Evolutionary conservation across 192 early-diverging fungal species (phyloP).

Genomic region (Pecoramyces ruminantium): DNA sequence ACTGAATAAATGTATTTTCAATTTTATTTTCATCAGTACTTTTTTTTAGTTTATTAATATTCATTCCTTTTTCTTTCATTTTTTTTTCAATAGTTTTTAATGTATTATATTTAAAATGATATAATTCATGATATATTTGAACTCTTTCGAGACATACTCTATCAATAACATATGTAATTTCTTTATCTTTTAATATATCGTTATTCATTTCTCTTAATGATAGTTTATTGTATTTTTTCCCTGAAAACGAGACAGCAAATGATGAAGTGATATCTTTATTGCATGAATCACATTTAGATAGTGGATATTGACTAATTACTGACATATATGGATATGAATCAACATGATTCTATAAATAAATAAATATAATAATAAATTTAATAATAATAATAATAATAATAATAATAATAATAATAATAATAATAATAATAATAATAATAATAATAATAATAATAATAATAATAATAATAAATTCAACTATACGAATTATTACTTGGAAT

Average conservation of each 20-base stretch:
- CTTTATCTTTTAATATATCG: neutral
- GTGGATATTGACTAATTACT: neutral
- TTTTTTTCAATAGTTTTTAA: neutral
- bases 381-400: no score
- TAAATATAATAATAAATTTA: no score
- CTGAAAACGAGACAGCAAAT: neutral
- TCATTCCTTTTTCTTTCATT: neutral
- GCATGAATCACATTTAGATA: neutral
- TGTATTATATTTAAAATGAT: neutral
- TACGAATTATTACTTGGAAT: no score
- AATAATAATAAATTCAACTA: no score
- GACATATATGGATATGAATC: neutral
- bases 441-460: no score
- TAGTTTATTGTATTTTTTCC: neutral
- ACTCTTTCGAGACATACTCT: neutral
- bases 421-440: no score
- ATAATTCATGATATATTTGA: neutral
- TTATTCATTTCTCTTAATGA: neutral
- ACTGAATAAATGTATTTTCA: neutral
- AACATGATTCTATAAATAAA: neutral
- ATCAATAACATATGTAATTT: neutral
- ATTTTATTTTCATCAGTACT: neutral
- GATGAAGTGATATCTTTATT: neutral
- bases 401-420: no score
- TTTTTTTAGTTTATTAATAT: neutral